Conservation (phyloP, 352 stramenopile genomes). For the Paralagenidium karlingii region DNA sequence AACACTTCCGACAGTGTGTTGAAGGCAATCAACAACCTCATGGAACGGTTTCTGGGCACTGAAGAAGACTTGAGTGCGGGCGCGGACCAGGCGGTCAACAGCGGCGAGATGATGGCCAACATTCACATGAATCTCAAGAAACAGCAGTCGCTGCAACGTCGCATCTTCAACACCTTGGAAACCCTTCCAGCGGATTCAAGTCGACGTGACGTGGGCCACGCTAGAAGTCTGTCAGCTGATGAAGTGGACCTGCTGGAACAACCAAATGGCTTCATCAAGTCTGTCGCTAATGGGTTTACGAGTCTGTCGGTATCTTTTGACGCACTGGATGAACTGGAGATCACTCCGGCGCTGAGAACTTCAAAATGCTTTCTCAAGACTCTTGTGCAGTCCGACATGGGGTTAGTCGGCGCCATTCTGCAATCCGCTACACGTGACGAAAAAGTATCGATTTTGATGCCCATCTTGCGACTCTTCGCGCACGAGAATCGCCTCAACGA, state of each 20-base stretch:
- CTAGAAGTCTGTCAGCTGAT: not conserved
- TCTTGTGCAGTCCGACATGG: constrained; percentile 61
- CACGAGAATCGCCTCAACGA: constrained; percentile 39
- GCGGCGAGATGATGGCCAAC: too few relatives aligned
- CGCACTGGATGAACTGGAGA: too few relatives aligned
- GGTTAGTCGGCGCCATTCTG: constrained; percentile 56
- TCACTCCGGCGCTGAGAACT: not conserved
- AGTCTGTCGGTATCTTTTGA: too few relatives aligned
- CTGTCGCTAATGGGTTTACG: too few relatives aligned
- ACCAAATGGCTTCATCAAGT: too few relatives aligned
- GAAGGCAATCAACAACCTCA: constrained; percentile 5
- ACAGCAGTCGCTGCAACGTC: too few relatives aligned
- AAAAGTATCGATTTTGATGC: constrained; percentile 49
- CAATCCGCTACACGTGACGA: constrained; percentile 62
- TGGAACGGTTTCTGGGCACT: constrained; percentile 1
- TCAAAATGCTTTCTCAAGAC: not conserved
- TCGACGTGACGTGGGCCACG: too few relatives aligned
- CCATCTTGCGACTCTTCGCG: constrained; percentile 51
- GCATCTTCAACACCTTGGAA: too few relatives aligned
- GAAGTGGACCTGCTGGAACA: not conserved
- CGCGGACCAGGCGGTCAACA: too few relatives aligned
- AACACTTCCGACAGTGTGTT: constrained; percentile 1
- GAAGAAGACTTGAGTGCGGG: constrained; percentile 5
- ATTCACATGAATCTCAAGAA: too few relatives aligned
- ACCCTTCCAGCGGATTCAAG: too few relatives aligned